A percentile compares a stretch with the other conserved stretches of the same genome.
phyloP scores from a whole-genome alignment of 1,284 basidiomycete genomes.

The Leccinum insigne region DNA sequence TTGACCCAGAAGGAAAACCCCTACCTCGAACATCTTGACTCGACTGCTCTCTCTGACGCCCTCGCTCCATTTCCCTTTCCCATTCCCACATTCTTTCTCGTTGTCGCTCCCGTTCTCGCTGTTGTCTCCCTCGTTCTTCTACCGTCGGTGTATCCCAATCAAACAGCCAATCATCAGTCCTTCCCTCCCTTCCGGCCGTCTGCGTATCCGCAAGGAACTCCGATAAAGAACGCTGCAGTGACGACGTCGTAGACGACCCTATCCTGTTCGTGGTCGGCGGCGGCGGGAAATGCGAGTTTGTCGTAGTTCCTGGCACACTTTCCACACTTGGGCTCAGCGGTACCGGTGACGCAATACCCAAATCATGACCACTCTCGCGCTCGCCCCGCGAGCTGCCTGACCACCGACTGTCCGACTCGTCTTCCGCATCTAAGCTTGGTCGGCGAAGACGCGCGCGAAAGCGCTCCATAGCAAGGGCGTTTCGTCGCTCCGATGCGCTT shows the following conservation, averaged over 20 bases:
- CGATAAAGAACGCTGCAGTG: conserved; percentile 27
- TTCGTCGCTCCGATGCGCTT: conserved; percentile 41
- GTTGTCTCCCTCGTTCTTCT: conserved; percentile 12
- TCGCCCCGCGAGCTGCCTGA: conserved; percentile 21
- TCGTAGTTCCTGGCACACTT: conserved; percentile 9
- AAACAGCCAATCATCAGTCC: conserved; percentile 14
- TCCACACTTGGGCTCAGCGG: conserved; percentile 19
- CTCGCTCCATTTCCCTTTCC: conserved; percentile 26
- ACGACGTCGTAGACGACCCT: conserved; percentile 2
- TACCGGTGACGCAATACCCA: conserved; percentile 15
- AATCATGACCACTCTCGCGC: conserved; percentile 16
- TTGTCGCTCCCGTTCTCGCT: conserved; percentile 15
- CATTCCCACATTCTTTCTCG: conserved; percentile 23
- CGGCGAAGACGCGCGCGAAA: conserved; percentile 21
- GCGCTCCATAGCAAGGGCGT: conserved; percentile 34
- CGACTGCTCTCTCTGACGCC: conserved; percentile 23
- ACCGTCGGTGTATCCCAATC: conserved; percentile 21
- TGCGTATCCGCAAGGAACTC: conserved; percentile 25
- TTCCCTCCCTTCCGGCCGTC: conserved; percentile 15
- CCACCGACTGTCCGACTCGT: conserved; percentile 29
- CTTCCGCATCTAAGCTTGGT: conserved; percentile 29
- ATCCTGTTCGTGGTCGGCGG: too few relatives aligned
- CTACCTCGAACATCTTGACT: conserved; percentile 19
- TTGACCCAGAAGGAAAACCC: conserved; percentile 15
- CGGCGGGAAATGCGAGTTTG: conserved; percentile 10